Conservation (phyloP, 2,329 filamentous ascomycete genomes). For the Lecanicillium sp. region DNA sequence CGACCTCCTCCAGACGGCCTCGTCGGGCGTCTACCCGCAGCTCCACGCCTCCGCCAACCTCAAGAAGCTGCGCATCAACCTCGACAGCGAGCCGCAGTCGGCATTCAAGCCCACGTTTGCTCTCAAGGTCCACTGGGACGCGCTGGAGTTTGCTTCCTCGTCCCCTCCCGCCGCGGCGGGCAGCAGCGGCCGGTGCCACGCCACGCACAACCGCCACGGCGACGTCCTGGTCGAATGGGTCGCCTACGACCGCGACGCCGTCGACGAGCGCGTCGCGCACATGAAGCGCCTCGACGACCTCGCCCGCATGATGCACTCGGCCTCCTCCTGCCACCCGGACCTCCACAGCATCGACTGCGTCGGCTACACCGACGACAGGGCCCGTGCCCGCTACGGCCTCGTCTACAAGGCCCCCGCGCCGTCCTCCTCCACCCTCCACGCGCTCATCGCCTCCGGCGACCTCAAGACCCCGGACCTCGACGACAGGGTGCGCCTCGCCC, state of each 20-base stretch:
- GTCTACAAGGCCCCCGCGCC: constrained; percentile 34
- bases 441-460: constrained; percentile 33
- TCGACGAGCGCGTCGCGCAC: constrained; percentile 37
- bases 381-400: constrained; percentile 35
- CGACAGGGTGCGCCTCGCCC: constrained; percentile 36
- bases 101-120: constrained; percentile 38
- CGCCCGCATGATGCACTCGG: constrained; percentile 41
- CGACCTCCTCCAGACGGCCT: constrained; percentile 35
- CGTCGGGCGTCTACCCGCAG: constrained; percentile 35
- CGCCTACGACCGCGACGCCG: constrained; percentile 36
- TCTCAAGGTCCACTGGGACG: constrained; percentile 31
- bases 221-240: constrained; percentile 41
- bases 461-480: constrained; percentile 40
- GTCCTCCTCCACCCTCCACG: constrained; percentile 33
- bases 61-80: constrained; percentile 41
- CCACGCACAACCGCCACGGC: constrained; percentile 27
- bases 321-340: constrained; percentile 38
- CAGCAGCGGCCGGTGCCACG: constrained; percentile 23
- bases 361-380: constrained; percentile 39
- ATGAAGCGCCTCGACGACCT: constrained; percentile 41
- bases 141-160: constrained; percentile 21
- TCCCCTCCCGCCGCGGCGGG: constrained; percentile 10
- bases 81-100: constrained; percentile 34
- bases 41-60: constrained; percentile 37
- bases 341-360: constrained; percentile 42